phyloP scores from a whole-genome alignment of 495 filamentous ascomycete species.

The Trichocladium uniseriatum region DNA sequence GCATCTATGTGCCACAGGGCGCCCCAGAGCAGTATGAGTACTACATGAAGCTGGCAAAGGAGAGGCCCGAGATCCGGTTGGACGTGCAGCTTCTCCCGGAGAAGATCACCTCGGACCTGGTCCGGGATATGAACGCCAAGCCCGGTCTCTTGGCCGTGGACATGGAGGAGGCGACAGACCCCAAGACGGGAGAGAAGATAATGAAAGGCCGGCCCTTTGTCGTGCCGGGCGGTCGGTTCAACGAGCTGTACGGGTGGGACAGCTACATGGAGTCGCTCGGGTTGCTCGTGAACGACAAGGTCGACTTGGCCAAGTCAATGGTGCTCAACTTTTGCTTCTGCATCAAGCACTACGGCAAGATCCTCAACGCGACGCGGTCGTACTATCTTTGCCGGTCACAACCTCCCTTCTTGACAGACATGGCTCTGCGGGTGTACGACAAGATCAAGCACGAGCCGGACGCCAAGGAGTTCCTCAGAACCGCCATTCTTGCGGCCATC shows the following conservation, averaged over 20 bases:
- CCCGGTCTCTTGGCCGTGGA: slow-evolving; percentile 83
- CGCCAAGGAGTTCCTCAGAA: slow-evolving; percentile 65
- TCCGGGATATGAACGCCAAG: slow-evolving; percentile 61
- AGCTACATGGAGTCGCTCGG: slow-evolving; percentile 94
- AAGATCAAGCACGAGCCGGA: slow-evolving; percentile 73
- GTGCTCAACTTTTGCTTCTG: slow-evolving; percentile 93
- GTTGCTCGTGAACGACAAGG: slow-evolving; percentile 68
- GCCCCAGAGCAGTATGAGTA: slow-evolving; percentile 82
- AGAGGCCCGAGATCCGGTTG: slow-evolving; percentile 69
- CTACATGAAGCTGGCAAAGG: slow-evolving; percentile 64
- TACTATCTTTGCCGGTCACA: slow-evolving; percentile 93
- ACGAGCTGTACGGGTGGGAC: slow-evolving; percentile 96
- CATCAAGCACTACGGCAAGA: slow-evolving; percentile 96
- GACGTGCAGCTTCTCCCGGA: slow-evolving; percentile 73
- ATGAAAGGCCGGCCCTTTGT: slow-evolving; percentile 83
- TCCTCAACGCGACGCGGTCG: slow-evolving; percentile 89
- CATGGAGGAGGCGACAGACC: slow-evolving; percentile 67
- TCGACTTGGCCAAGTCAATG: slow-evolving; percentile 83
- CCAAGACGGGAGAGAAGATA: slow-evolving; percentile 53
- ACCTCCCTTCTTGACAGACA: slow-evolving; percentile 94
- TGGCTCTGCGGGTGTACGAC: slow-evolving; percentile 84
- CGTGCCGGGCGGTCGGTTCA: slow-evolving; percentile 92
- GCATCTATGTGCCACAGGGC: slow-evolving; percentile 85
- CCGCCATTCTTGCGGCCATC: slow-evolving; percentile 78
- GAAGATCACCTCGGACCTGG: slow-evolving; percentile 66